These are phyloP conservation scores for Mimosa bimucronata DNA, from an alignment of 306 rosid species.

Conservation along the genomic window DNA sequence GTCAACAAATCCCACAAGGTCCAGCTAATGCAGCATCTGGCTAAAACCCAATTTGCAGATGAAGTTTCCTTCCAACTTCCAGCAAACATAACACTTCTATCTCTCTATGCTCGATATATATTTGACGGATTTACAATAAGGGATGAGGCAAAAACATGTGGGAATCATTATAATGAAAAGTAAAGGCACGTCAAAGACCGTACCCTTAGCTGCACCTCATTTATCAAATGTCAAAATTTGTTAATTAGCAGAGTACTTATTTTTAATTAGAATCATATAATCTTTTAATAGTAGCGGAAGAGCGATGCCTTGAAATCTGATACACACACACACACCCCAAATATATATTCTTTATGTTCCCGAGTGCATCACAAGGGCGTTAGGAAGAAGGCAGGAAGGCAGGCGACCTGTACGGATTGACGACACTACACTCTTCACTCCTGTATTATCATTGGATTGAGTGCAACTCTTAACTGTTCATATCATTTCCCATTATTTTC, in stretches of 20 bases:
- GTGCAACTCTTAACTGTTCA: constrained; percentile 35
- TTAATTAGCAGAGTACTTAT: not conserved
- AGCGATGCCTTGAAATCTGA: constrained; percentile 43
- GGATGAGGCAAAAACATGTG: constrained; percentile 54
- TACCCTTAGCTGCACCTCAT: constrained; percentile 49
- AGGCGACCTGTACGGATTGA: constrained; percentile 55
- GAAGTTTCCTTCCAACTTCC: constrained; percentile 66
- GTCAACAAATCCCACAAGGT: constrained; percentile 29
- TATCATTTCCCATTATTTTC: not conserved
- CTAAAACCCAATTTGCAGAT: constrained; percentile 25
- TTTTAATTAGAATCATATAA: not conserved
- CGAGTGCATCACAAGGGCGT: constrained; percentile 31
- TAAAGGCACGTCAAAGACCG: constrained; percentile 45
- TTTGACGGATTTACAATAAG: constrained; percentile 8
- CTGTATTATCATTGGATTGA: constrained; percentile 38
- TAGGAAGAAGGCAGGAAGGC: constrained; percentile 37
- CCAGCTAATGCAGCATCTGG: constrained; percentile 40
- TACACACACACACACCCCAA: not conserved
- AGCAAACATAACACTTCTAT: constrained; percentile 32
- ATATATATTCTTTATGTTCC: constrained; percentile 37
- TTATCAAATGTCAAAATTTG: constrained; percentile 15
- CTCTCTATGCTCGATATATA: constrained; percentile 28
- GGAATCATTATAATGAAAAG: constrained; percentile 30
- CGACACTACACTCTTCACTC: constrained; percentile 52
- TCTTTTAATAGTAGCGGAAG: constrained; percentile 7